Conservation (phyloP, 2,329 filamentous ascomycete species). For the Davidsoniella virescens region DNA sequence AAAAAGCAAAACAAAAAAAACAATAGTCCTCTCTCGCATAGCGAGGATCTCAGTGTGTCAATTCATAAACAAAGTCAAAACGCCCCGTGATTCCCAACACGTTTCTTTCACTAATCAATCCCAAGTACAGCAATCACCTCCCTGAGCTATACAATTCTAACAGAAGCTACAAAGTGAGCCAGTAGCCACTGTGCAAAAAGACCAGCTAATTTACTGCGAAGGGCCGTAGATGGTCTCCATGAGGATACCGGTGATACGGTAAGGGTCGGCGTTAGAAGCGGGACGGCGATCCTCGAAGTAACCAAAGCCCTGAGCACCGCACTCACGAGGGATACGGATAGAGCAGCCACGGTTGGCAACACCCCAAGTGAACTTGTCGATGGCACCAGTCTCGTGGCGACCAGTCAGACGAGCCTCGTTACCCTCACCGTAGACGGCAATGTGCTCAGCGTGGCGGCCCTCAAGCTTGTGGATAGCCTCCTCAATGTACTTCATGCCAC, state of each 20-base stretch:
- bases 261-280: constrained; percentile 76
- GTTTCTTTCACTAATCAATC: constrained; percentile 10
- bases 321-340: constrained; percentile 78
- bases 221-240: constrained; percentile 46
- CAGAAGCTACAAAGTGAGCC: too few species aligned
- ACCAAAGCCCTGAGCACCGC: constrained; percentile 74
- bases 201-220: constrained; percentile 14
- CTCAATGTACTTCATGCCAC: constrained; percentile 93
- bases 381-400: constrained; percentile 81
- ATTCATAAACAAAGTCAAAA: constrained; percentile 11
- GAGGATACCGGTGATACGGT: constrained; percentile 66
- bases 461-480: constrained; percentile 70
- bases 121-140: neutral
- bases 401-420: constrained; percentile 92
- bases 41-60: constrained; percentile 1
- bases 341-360: constrained; percentile 91
- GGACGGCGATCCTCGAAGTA: constrained; percentile 83
- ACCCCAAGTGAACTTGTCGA: constrained; percentile 86
- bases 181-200: too few species aligned
- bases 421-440: constrained; percentile 86
- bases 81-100: constrained; percentile 9
- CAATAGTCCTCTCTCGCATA: neutral
- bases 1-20: constrained; percentile 2
- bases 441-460: constrained; percentile 65
- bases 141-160: too few species aligned